Base-by-base conservation (phyloP, 2,329 filamentous ascomycete genomes). In the Parastagonospora avenae region DNA sequence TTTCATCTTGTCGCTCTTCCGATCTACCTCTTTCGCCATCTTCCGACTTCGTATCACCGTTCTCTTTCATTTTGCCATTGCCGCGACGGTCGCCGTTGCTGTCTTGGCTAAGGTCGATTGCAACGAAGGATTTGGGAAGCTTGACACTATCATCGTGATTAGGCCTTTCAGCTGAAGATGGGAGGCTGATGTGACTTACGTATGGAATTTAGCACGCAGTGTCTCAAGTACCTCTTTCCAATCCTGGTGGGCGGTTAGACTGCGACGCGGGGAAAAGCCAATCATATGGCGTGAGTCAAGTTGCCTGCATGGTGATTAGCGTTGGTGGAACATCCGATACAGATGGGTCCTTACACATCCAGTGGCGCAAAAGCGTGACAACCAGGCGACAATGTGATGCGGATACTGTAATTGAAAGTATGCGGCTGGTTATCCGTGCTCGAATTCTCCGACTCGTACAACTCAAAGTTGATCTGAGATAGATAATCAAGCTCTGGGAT, bases 171-270 rank as follows among this genome's bases (percentile, higher is more conserved):
- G 9, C 15, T 24, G 28, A 15, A 46, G 9, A 11, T 9, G n/a
- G 3, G 9, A 38, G 10, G 9, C 15, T n/a, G 2, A 33, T 2
- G 29, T 33, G 16, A 80, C 88, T 78, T 82, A 93, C 89, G 92
- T 92, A 69, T 96, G 90, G 70, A 99, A 97, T 67, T 96, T 97
- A 42, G 90, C 93, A 60, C 92, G 86, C 57, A 99, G 79, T 1
- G 92, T 97, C 76, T 96, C 92, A 61, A 99, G 90, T n/a, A 99
- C 90, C 65, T 93, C 85, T 76, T 95, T 93, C 93, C 94, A 99
- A 73, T 99, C 91, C 32, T 87, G 86, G 75, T 99, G 95, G 2
- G 90, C 85, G 2, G 93, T 97, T 65, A 99, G 78, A 69, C 91
- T 95, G 55, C 94, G 83, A 57, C 92, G 82, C n/a, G 91, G 92